Conservation (phyloP, 345 rosid species). For the Camelina laxa region DNA sequence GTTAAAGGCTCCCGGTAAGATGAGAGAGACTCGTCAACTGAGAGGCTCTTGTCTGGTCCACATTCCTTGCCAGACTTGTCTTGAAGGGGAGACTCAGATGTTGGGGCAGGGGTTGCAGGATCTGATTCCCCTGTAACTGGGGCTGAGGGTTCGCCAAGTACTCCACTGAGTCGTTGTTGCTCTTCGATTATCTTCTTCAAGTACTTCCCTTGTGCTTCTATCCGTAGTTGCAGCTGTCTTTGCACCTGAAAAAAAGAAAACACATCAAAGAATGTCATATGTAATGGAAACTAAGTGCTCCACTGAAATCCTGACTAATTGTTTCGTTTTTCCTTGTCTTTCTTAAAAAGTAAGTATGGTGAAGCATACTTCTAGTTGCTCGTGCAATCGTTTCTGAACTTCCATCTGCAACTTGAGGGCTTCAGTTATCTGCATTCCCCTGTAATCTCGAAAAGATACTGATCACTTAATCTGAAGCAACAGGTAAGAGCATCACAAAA, state of each 20-base stretch:
- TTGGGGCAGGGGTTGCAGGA: conserved; percentile 91
- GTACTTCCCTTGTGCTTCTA: conserved; percentile 97
- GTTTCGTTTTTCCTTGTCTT: background rate
- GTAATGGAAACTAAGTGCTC: background rate
- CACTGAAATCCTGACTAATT: background rate
- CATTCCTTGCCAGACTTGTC: conserved; percentile 70
- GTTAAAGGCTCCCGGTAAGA: conserved; percentile 85
- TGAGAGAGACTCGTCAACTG: conserved; percentile 82
- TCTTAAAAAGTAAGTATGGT: conserved; percentile 18
- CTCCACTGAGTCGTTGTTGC: conserved; percentile 87
- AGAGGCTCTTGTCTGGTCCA: conserved; percentile 70
- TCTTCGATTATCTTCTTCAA: conserved; percentile 98
- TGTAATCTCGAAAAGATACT: conserved; percentile 46
- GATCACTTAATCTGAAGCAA: conserved; percentile 30
- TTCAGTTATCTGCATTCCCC: conserved; percentile 99
- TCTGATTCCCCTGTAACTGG: conserved; percentile 76
- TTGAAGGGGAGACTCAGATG: conserved; percentile 74
- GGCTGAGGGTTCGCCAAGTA: conserved; percentile 59
- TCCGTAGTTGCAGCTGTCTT: conserved; percentile 94
- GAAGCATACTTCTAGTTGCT: conserved; percentile 91
- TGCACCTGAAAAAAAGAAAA: conserved; percentile 70
- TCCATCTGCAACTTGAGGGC: conserved; percentile 99
- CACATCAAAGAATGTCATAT: conserved; percentile 26
- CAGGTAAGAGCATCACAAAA: conserved; percentile 15
- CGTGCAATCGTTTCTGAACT: conserved; percentile 94